phyloP scores from a whole-genome alignment of 257 asterid species.

The Penstemon eatonii region DNA sequence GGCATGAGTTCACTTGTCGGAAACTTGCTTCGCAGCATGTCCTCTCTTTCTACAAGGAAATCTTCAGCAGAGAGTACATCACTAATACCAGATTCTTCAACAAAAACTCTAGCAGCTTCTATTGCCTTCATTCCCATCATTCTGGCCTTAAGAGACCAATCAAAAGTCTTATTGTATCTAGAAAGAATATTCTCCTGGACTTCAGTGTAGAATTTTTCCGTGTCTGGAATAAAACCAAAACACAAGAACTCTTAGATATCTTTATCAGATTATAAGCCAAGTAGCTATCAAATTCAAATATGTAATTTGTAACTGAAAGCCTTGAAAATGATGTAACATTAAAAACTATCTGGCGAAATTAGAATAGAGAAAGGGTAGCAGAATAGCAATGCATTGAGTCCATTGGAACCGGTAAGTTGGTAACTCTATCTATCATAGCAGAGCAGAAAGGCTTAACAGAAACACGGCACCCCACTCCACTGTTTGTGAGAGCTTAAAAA shows the following conservation, averaged over 20 bases:
- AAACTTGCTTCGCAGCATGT: slow-evolving; percentile 64
- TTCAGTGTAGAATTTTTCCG: slow-evolving; percentile 88
- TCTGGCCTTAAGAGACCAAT: slow-evolving; percentile 94
- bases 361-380: too few relatives aligned
- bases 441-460: neutral
- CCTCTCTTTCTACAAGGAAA: slow-evolving; percentile 91
- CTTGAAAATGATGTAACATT: too few relatives aligned
- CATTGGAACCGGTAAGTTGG: too few relatives aligned
- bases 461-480: neutral
- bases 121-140: slow-evolving; percentile 99
- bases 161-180: slow-evolving; percentile 84
- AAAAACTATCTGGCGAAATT: too few relatives aligned
- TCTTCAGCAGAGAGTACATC: slow-evolving; percentile 82
- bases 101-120: slow-evolving; percentile 92
- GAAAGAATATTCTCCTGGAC: slow-evolving; percentile 90
- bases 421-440: too few relatives aligned
- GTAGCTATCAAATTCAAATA: neutral
- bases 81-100: slow-evolving; percentile 78
- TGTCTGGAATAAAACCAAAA: slow-evolving; percentile 52
- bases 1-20: slow-evolving; percentile 95
- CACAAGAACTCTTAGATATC: slow-evolving; percentile 16
- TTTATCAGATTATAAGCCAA: neutral
- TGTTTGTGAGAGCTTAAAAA: neutral
- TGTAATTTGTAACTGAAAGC: too few relatives aligned
- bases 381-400: too few relatives aligned